A percentile compares a stretch with the other conserved stretches of the same genome.
phyloP scores from a whole-genome alignment of 2,329 filamentous ascomycete species.

The Hymenoscyphus infarciens region DNA sequence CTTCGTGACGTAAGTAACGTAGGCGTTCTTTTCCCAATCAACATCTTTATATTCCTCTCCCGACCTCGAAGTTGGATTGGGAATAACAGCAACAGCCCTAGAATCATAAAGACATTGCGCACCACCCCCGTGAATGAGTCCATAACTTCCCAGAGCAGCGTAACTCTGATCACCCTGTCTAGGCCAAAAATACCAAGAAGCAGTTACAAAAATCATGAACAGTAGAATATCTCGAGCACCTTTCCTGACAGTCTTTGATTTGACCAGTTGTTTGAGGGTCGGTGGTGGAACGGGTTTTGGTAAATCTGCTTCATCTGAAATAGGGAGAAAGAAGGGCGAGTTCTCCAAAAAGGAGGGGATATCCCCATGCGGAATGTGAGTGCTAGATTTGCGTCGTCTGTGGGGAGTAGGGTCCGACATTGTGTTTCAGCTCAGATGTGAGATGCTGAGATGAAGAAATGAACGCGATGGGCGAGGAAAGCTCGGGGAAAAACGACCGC shows the following conservation, averaged over 20 bases:
- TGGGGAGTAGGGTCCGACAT: conserved; percentile 1
- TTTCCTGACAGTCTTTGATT: conserved; percentile 37
- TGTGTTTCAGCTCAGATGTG: not conserved
- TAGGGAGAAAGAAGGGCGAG: conserved; percentile 12
- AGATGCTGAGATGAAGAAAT: not conserved
- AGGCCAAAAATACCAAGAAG: conserved; percentile 8
- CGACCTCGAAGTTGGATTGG: not conserved
- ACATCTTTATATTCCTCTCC: conserved; percentile 21
- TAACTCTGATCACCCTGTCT: conserved; percentile 5
- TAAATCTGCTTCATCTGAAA: not conserved
- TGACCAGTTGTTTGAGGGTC: conserved; percentile 37
- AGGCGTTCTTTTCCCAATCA: conserved; percentile 46
- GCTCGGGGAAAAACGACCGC: too few relatives aligned
- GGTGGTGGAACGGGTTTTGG: conserved; percentile 23
- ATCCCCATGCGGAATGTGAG: not conserved
- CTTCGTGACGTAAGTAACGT: conserved; percentile 49
- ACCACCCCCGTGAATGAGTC: conserved; percentile 5
- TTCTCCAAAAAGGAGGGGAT: conserved; percentile 11
- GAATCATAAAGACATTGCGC: conserved; percentile 12
- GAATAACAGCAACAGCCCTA: conserved; percentile 7
- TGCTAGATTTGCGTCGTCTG: conserved; percentile 8
- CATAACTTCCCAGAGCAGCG: conserved; percentile 4
- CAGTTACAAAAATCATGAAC: conserved; percentile 10
- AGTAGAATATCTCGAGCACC: conserved; percentile 12
- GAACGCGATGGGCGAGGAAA: too few relatives aligned